Evolutionary conservation across 371 early-diverging fungal genomes (phyloP).

Genomic region (Mucor ambiguus): DNA sequence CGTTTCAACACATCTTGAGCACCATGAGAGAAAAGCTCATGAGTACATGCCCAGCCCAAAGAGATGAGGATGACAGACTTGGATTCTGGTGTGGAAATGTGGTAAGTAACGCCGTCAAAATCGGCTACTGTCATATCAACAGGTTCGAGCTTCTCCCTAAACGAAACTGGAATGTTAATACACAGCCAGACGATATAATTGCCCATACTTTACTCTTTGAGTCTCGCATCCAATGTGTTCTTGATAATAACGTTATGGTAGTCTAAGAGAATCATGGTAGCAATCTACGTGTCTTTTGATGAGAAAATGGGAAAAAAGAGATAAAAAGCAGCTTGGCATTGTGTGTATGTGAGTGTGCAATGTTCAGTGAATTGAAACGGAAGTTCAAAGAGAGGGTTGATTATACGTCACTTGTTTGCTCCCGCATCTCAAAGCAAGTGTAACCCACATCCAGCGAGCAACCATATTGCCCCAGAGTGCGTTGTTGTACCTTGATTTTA

Average conservation of each 20-base stretch:
- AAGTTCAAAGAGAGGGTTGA: neutral
- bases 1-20: slow-evolving; percentile 78
- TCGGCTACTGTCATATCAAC: slow-evolving; percentile 87
- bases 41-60: slow-evolving; percentile 81
- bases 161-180: slow-evolving; percentile 4
- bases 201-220: slow-evolving; percentile 53
- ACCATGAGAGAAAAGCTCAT: slow-evolving; percentile 79
- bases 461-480: neutral
- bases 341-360: slow-evolving; percentile 2
- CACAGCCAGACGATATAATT: neutral
- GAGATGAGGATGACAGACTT: slow-evolving; percentile 77
- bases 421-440: neutral
- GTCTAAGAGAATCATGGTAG: slow-evolving; percentile 69
- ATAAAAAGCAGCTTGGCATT: slow-evolving; percentile 5
- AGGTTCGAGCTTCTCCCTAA: slow-evolving; percentile 79
- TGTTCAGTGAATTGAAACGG: slow-evolving; percentile 3
- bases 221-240: slow-evolving; percentile 58
- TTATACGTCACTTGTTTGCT: slow-evolving; percentile 4
- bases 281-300: slow-evolving; percentile 1
- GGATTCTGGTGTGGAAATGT: slow-evolving; percentile 75
- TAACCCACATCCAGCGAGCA: neutral
- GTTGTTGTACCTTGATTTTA: slow-evolving; percentile 2
- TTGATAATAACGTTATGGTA: slow-evolving; percentile 71
- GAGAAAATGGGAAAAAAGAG: neutral
- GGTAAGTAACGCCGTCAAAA: slow-evolving; percentile 94